Base-by-base conservation (phyloP, 768 basidiomycete genomes). In the Suillus alpinus region DNA sequence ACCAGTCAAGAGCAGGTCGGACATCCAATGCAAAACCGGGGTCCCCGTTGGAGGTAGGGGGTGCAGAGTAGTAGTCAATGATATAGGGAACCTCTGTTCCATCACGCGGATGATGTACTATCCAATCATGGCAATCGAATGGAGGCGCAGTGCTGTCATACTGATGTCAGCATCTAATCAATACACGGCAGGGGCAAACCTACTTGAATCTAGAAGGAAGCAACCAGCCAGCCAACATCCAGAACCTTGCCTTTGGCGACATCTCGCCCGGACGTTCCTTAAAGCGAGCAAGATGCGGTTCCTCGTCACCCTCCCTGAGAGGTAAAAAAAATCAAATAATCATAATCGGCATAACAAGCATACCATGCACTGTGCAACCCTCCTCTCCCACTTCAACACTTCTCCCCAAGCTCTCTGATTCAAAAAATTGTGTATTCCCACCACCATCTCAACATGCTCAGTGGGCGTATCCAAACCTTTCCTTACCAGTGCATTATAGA, bases 381-480 rank as follows among this genome's bases (percentile, higher is more conserved):
- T 79, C 71, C 83, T 84, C 76, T 99, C 97, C 96, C 97, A 98
- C 72, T 85, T 89, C 62, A 92, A 73, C 3, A 99, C 96, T 75
- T 98, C 94, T 57, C 85, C 77, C 97, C 97, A 99, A 18, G 97
- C 97, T 71, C 88, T 82, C 77, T 99, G 97, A 69, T 99, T 98
- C 73, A 99, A 73, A 66, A 95, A 98, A 73, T 99, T 99, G 72
- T 99, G 97, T 39, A 98, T 98, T 62, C 94, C 88, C 47, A 99
- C 97, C 92, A 99, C 97, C 29, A 88, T 93, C 72, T 95, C 95
- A 49, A 98, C 84, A 74, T 94, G 90, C 67, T 98, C 94, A 74
- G 95, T 95, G 0, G 95, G 94, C 2, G 97, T 96, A 75, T 96
- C 95, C 91, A 92, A 94, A 2, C 97, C 97, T 71, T 99, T 99